Base-by-base conservation (phyloP, 768 basidiomycete genomes). In the Leccinum aurantiacum region DNA sequence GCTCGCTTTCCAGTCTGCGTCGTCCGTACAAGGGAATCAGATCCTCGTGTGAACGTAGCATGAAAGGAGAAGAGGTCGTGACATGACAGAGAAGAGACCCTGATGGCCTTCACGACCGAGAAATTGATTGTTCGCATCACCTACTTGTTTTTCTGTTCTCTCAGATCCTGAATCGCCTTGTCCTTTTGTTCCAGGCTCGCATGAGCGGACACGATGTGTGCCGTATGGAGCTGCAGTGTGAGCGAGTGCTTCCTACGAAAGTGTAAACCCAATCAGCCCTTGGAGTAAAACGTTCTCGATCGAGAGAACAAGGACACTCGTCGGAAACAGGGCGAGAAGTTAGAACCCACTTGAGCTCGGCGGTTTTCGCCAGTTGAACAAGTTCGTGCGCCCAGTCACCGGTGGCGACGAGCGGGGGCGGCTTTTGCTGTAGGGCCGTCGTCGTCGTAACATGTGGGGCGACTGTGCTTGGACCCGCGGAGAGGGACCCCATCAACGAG, bases 331-430 rank as follows among this genome's bases (percentile, higher is more conserved):
- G 31, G 37, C 31, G 22, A 61, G 35, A 62, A 33, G 24, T 15
- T 53, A 49, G 41, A 56, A 82, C 89, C 66, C 72, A 93, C 91
- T 93, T 93, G 68, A 93, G 81, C 71, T 93, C 91, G 9, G 91
- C 91, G 1, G 89, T 91, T 77, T 90, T 93, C 6, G 91, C 91
- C 11, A 93, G 81, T 55, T 93, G 89, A 33, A 93, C 88, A 47
- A 93, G 81, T 73, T 91, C 89, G 66, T 88, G 89, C 27, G 90
- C 91, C 91, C 91, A 93, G 72, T 93, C 90, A 9, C 90, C 91
- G 19, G 84, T 87, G 4, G 91, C 90, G 53, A 93, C 80, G 54
- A 91, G 74, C n/a, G 87, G 85, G 6, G 68, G 66, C n/a, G 75
- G 62, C 46, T 70, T 73, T 33, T 62, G 71, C 22, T 69, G 71